These are phyloP conservation scores for Phytopythium oedochilum DNA, from an alignment of 352 stramenopile species.

Conservation along the genomic window DNA sequence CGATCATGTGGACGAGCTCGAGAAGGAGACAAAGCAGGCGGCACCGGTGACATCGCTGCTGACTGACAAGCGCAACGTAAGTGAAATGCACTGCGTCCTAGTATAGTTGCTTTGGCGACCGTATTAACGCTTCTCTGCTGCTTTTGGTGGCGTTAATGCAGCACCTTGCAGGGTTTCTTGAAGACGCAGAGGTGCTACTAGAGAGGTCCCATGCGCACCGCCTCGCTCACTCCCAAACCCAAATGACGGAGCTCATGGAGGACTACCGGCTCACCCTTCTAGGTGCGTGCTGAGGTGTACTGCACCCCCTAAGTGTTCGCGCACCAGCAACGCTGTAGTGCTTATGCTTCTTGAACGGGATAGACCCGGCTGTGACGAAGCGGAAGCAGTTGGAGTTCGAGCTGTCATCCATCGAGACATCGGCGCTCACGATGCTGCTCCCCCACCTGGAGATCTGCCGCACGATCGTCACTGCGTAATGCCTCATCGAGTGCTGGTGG, in stretches of 20 bases:
- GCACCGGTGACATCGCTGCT: constrained; percentile 6
- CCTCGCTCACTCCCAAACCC: constrained; percentile 18
- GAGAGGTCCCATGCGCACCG: constrained; percentile 30
- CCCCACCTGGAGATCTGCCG: constrained; percentile 50
- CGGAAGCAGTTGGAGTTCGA: constrained; percentile 34
- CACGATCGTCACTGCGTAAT: constrained; percentile 53
- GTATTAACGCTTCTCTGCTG: not conserved
- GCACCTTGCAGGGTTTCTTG: constrained; percentile 27
- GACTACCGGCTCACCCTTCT: constrained; percentile 23
- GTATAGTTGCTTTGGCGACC: not conserved
- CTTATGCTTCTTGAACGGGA: not conserved
- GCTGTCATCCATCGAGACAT: constrained; percentile 36
- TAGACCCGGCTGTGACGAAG: constrained; percentile 27
- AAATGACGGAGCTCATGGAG: constrained; percentile 23
- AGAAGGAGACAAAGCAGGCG: not conserved
- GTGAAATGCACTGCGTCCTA: not conserved
- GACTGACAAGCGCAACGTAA: constrained; percentile 14
- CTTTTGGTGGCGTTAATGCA: not conserved
- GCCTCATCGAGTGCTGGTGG: not conserved
- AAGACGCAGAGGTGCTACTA: constrained; percentile 29
- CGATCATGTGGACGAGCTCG: not conserved
- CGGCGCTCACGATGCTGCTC: constrained; percentile 41
- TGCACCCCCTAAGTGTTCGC: no score
- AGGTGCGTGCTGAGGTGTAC: constrained; percentile 21
- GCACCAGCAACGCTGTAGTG: no score